These are phyloP conservation scores for Ascochyta viciae-villosae DNA, from an alignment of 2,329 filamentous ascomycete genomes.

Conservation along the genomic window DNA sequence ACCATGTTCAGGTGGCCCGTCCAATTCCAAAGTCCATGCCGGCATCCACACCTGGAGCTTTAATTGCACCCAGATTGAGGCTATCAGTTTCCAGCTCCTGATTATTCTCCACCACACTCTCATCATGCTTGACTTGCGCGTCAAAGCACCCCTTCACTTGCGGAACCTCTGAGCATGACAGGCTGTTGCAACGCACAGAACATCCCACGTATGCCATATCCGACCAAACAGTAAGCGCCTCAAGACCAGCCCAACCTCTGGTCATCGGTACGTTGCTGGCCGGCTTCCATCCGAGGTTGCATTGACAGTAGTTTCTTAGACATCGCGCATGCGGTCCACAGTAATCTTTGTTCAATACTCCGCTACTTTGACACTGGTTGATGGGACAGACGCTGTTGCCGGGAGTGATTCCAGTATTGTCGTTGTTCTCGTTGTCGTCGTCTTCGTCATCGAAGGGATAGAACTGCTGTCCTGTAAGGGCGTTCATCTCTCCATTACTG, in stretches of 20 bases:
- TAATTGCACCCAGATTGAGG: conserved; percentile 7
- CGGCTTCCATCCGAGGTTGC: conserved; percentile 11
- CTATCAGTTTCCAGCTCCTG: background rate
- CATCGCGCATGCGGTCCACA: conserved; percentile 13
- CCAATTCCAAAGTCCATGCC: background rate
- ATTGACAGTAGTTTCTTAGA: conserved; percentile 1
- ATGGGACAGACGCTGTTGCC: background rate
- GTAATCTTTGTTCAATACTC: background rate
- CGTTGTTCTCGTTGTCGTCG: background rate
- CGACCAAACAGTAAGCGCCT: conserved; percentile 13
- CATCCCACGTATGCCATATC: background rate
- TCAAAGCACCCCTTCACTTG: conserved; percentile 13
- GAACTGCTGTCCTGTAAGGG: conserved; percentile 9
- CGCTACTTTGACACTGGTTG: conserved; percentile 2
- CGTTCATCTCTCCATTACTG: conserved; percentile 9
- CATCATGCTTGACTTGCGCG: background rate
- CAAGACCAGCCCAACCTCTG: conserved; percentile 15
- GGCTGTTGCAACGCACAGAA: conserved; percentile 9
- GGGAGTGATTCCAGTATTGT: background rate
- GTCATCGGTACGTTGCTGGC: background rate
- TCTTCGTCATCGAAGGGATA: conserved; percentile 4
- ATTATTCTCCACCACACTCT: background rate
- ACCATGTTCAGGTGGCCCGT: background rate
- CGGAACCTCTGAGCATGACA: conserved; percentile 9
- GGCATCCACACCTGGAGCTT: conserved; percentile 6